Evolutionary conservation across 306 rosid species (phyloP).

Genomic region (Purshia tridentata): DNA sequence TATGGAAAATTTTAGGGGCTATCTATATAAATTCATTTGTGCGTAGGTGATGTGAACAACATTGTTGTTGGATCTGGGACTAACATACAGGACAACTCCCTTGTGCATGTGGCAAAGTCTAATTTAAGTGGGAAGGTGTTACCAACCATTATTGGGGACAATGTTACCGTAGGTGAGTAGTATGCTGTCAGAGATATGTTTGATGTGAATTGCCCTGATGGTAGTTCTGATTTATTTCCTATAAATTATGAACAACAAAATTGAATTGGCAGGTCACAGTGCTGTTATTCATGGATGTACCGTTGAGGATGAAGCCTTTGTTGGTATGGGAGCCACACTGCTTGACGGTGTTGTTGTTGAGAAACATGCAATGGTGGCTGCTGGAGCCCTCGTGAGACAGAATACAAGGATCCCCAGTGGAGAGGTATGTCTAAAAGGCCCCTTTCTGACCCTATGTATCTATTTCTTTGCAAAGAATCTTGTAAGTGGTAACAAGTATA

Average conservation of each 20-base stretch:
- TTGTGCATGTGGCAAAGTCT: constrained; percentile 86
- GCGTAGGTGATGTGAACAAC: constrained; percentile 80
- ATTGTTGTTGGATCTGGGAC: constrained; percentile 85
- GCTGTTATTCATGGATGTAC: constrained; percentile 92
- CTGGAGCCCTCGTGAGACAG: constrained; percentile 95
- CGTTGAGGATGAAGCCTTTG: constrained; percentile 96
- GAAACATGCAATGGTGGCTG: constrained; percentile 93
- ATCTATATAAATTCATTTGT: background rate
- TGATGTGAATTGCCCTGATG: background rate
- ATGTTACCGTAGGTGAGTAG: constrained; percentile 89
- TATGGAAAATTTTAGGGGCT: background rate
- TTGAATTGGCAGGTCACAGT: constrained; percentile 69
- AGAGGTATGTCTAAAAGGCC: constrained; percentile 57
- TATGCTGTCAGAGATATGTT: constrained; percentile 8
- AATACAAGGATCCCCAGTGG: constrained; percentile 89
- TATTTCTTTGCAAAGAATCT: background rate
- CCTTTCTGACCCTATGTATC: background rate
- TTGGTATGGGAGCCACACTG: constrained; percentile 93
- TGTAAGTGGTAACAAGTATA: background rate
- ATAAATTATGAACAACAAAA: constrained; percentile 12
- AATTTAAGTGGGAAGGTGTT: constrained; percentile 86
- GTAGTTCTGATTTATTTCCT: constrained; percentile 8
- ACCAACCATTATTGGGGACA: constrained; percentile 84
- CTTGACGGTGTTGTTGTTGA: constrained; percentile 90
- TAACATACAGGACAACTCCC: constrained; percentile 93